Evolutionary conservation across 2,329 filamentous ascomycete species (phyloP), one percentile per base, ranked within the genome.

Genomic region (Hypoxylon sp.): DNA sequence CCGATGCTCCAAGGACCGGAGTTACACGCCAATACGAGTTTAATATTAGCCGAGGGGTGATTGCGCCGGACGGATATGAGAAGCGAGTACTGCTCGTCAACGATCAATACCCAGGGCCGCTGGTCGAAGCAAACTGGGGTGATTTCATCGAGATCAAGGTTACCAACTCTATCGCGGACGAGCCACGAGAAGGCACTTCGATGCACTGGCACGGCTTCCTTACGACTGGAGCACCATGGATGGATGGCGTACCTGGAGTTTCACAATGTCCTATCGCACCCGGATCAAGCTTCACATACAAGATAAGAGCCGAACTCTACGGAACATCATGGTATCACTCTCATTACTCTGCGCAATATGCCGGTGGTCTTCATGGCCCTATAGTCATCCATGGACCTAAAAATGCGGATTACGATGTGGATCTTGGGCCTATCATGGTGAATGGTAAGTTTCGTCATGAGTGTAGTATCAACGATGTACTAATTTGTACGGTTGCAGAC

Each of bases 231-330:
- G 81, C 72, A 1, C 76, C 78, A 1, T 77, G 79, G 71, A 75
- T 83, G 54, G 80, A 83, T 49, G 79, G 80, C 19, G 75, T 76
- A 0, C 77, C 78, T 0, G 74, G 75, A 6, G 70, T 82, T 2
- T 69, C 74, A 0, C 85, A 90, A 67, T 91, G 87, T 57, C 86
- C 87, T 1, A 83, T 89, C 51, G 73, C 84, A 4, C 86, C 86
- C 0, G 81, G 81, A 13, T 76, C 75, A 52, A 78, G 68, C 53
- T 78, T 77, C 59, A 82, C 77, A 1, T 84, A 83, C 61, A 71
- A 72, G 16, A 81, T 82, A 64, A 64, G 73, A 19, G 81, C 80
- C 2, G 75, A 78, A 3, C 66, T 81, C 7, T 83, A 82, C 57
- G 82, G 82, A 15, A 76, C 75, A 2, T 70, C 73, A 4, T 84